Evolutionary conservation across 371 early-diverging fungal genomes (phyloP), one percentile per base, ranked within the genome.

Genomic region (Rhizopus delemar): DNA sequence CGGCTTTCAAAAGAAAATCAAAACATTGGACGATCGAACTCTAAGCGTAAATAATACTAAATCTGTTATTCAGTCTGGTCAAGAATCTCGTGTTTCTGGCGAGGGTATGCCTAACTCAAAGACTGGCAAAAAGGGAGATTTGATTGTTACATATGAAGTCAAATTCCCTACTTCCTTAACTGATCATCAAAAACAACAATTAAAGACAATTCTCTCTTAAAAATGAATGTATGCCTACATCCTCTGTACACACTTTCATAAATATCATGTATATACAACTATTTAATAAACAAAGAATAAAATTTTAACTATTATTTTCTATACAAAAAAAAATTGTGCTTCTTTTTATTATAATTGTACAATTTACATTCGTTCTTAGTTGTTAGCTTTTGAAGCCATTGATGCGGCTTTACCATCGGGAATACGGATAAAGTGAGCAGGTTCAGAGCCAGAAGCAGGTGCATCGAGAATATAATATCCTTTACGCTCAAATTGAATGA

Each of bases 401-500:
- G 82, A 87, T 0, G 86, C 84, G 15, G 86, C 91, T 75, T 91
- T 93, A 52, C 98, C 98, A 73, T 98, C 99, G 28, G 99, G 99
- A 60, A 98, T 94, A 60, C 69, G 68, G 63, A 95, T 94, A 56
- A 98, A 81, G 39, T 83, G 70, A 53, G 93, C 84, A 22, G 87
- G 81, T 13, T 71, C 53, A 22, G 79, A 69, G 45, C 77, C 82
- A 22, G 80, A 75, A 45, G 77, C 83, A 31, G 78, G 70, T 54
- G 82, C 71, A 74, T 99, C 98, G 48, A 91, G 79, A 66, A 97
- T 96, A 65, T 86, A 99, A 84, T 93, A 99, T 4, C 99, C 99
- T 71, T 89, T 89, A 64, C 99, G 90, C 85, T 99, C 99, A 46
- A 99, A 88, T 83, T 99, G 99, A 55, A 99, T 88, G 63, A 94